A percentile compares a stretch with the other conserved stretches of the same genome.
Conservation (phyloP, 306 rosid genomes). For the Citrullus amarus region DNA sequence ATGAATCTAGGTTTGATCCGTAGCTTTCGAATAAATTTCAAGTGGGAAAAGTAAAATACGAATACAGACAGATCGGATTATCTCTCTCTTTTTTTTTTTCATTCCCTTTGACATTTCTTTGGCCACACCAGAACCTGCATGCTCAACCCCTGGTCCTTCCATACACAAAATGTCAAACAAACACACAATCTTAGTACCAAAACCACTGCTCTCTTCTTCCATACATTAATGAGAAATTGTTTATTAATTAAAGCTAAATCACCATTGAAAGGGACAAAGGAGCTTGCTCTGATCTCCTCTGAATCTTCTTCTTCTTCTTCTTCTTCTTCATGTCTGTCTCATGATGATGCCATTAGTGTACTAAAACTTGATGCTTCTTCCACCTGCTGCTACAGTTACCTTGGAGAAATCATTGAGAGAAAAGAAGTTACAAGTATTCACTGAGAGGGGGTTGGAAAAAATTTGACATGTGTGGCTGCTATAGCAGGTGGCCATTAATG, state of each 20-base stretch:
- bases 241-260: neutral
- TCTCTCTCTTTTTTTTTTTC: neutral
- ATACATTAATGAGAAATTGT: neutral
- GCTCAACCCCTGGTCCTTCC: neutral
- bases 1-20: conserved; percentile 6
- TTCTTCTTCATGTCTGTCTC: neutral
- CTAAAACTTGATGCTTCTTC: neutral
- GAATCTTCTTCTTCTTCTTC: neutral
- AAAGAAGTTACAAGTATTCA: neutral
- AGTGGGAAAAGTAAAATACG: neutral
- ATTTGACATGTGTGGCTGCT: conserved; percentile 1
- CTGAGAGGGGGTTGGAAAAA: neutral
- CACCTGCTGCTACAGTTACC: neutral
- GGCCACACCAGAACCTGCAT: conserved; percentile 1
- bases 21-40: conserved; percentile 4
- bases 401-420: neutral
- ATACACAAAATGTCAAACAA: neutral
- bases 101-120: neutral
- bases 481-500: neutral
- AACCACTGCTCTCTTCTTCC: neutral
- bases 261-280: neutral
- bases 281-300: neutral
- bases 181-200: neutral
- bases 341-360: neutral
- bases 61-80: conserved; percentile 5